These are phyloP conservation scores for Acmispon strigosus DNA, from an alignment of 306 rosid genomes.

Conservation along the genomic window DNA sequence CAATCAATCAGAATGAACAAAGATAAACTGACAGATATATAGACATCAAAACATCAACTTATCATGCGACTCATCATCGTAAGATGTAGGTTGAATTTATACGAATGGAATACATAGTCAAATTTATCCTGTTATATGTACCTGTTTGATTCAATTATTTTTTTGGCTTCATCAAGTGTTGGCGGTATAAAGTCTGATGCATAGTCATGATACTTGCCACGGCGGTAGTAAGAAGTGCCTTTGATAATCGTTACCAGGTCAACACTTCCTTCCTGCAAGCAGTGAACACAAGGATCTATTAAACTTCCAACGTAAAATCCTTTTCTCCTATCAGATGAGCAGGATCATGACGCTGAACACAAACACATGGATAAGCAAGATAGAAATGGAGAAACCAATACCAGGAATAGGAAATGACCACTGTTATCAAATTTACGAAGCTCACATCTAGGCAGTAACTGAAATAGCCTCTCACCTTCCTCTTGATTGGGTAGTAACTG, in stretches of 20 bases:
- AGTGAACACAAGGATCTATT: background rate
- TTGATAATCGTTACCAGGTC: constrained; percentile 67
- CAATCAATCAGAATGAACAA: background rate
- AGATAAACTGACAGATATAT: background rate
- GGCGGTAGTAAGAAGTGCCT: constrained; percentile 63
- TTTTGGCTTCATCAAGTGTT: constrained; percentile 41
- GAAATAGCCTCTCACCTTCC: constrained; percentile 56
- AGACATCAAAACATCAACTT: background rate
- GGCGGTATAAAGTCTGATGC: constrained; percentile 69
- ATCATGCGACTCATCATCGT: background rate
- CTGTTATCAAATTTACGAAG: constrained; percentile 53
- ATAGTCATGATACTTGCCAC: constrained; percentile 54
- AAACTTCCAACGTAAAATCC: background rate
- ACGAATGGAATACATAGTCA: background rate
- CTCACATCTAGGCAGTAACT: constrained; percentile 43
- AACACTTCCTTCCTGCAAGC: constrained; percentile 61
- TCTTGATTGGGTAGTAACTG: constrained; percentile 58
- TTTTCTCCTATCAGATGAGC: background rate
- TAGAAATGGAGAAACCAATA: constrained; percentile 28
- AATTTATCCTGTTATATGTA: constrained; percentile 11
- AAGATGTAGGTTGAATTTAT: background rate
- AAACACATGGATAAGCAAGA: background rate
- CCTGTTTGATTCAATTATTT: constrained; percentile 38
- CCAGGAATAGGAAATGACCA: constrained; percentile 86
- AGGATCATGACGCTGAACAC: background rate